A percentile compares a stretch with the other conserved stretches of the same genome.
Conservation (phyloP, 805 yeast genomes). For the Barnettozyma sp. region DNA sequence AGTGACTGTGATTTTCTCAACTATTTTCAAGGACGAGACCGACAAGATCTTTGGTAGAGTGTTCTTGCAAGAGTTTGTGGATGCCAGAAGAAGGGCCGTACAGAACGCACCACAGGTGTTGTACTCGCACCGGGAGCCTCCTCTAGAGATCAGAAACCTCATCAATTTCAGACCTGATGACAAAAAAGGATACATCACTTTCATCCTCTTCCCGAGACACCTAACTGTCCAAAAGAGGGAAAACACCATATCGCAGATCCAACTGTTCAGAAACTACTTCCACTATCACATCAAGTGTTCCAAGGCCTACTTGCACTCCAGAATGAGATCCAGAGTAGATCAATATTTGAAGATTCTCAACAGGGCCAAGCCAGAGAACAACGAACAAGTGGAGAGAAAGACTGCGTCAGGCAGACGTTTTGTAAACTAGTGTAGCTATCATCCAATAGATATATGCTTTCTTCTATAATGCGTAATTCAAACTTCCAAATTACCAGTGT, state of each 20-base stretch:
- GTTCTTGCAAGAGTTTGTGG: constrained; percentile 88
- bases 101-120: constrained; percentile 98
- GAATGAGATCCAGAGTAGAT: constrained; percentile 94
- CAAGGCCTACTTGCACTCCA: constrained; percentile 95
- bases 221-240: constrained; percentile 61
- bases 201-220: constrained; percentile 80
- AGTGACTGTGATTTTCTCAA: constrained; percentile 92
- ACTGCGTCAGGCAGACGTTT: constrained; percentile 29
- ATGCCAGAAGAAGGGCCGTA: constrained; percentile 90
- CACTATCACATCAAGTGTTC: constrained; percentile 98
- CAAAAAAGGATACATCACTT: constrained; percentile 50
- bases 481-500: too few species aligned
- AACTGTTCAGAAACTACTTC: constrained; percentile 91
- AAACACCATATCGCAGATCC: constrained; percentile 85
- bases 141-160: constrained; percentile 65
- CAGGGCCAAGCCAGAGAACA: constrained; percentile 92
- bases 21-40: constrained; percentile 92
- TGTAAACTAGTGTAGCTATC: constrained; percentile 5
- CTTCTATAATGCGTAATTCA: too few species aligned
- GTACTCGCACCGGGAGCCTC: constrained; percentile 86
- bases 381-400: constrained; percentile 49
- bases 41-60: constrained; percentile 89
- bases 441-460: too few species aligned
- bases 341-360: constrained; percentile 92
- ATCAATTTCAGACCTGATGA: constrained; percentile 34